A percentile compares a stretch with the other conserved stretches of the same genome.
Conservation (phyloP, 23 red algal genomes). For the Gracilariopsis chorda region DNA sequence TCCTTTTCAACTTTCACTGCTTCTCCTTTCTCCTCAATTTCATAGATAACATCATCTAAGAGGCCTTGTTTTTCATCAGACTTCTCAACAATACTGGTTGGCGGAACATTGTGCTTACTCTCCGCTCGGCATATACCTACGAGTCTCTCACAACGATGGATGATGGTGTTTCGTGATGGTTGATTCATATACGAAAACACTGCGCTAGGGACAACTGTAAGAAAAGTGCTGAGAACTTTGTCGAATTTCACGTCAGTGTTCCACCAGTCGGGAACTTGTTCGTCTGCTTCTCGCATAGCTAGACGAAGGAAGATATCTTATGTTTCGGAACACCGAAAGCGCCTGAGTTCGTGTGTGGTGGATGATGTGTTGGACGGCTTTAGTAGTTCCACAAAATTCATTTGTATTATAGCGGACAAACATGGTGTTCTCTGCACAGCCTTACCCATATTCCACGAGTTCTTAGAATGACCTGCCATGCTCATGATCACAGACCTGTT, state of each 20-base stretch:
- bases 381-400: no score
- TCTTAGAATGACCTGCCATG: no score
- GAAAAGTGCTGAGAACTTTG: not conserved
- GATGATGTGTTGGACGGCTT: no score
- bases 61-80: not conserved
- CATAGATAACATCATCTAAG: slow-evolving; percentile 16
- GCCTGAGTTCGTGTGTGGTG: no score
- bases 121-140: not conserved
- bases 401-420: no score
- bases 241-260: not conserved
- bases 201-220: not conserved
- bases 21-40: slow-evolving; percentile 20
- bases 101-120: not conserved
- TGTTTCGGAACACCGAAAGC: not conserved
- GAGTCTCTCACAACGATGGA: not conserved
- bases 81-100: not conserved
- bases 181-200: not conserved
- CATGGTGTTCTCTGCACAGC: no score
- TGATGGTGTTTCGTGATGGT: not conserved
- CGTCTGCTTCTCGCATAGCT: not conserved
- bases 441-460: no score
- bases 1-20: not conserved
- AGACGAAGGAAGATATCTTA: not conserved
- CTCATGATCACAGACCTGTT: no score
- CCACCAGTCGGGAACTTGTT: not conserved